These are phyloP conservation scores for Lentinula sp. DNA, from an alignment of 768 basidiomycete species.

Conservation along the genomic window DNA sequence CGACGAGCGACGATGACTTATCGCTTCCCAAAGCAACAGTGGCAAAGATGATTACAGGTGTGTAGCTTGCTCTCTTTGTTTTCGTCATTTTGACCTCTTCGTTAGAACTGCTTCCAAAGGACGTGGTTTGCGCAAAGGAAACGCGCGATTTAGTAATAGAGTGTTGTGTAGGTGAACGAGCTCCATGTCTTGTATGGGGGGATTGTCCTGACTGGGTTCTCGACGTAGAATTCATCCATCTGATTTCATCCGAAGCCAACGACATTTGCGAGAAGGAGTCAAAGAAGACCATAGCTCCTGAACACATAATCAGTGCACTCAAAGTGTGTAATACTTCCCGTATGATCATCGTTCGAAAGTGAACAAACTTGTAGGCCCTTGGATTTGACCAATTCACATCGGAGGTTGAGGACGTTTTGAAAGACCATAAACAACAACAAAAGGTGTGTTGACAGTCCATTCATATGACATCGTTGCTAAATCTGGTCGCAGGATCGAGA, in stretches of 20 bases:
- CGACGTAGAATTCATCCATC: slow-evolving; percentile 89
- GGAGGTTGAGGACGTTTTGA: slow-evolving; percentile 88
- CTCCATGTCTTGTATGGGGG: not conserved
- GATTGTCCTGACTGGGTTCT: slow-evolving; percentile 5
- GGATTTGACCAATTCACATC: slow-evolving; percentile 89
- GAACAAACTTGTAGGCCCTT: slow-evolving; percentile 50
- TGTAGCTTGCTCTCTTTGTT: slow-evolving; percentile 6
- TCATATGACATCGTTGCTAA: slow-evolving; percentile 4
- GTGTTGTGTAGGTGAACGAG: slow-evolving; percentile 94
- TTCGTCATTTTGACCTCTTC: slow-evolving; percentile 6
- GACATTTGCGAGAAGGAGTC: slow-evolving; percentile 97
- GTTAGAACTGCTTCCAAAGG: slow-evolving; percentile 82
- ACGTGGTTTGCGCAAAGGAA: slow-evolving; percentile 89
- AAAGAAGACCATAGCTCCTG: slow-evolving; percentile 98
- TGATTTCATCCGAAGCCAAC: slow-evolving; percentile 96
- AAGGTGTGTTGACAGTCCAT: slow-evolving; percentile 47
- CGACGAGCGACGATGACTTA: slow-evolving; percentile 83
- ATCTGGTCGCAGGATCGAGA: slow-evolving; percentile 62
- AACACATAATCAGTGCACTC: slow-evolving; percentile 89
- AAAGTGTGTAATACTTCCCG: slow-evolving; percentile 46
- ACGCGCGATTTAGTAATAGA: slow-evolving; percentile 96
- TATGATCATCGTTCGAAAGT: not conserved
- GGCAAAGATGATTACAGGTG: slow-evolving; percentile 93
- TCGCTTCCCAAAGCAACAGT: slow-evolving; percentile 97
- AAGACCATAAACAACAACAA: slow-evolving; percentile 94